Evolutionary conservation across 768 basidiomycete genomes (phyloP), one percentile per base, ranked within the genome.

Genomic region (Trametes coccinea): DNA sequence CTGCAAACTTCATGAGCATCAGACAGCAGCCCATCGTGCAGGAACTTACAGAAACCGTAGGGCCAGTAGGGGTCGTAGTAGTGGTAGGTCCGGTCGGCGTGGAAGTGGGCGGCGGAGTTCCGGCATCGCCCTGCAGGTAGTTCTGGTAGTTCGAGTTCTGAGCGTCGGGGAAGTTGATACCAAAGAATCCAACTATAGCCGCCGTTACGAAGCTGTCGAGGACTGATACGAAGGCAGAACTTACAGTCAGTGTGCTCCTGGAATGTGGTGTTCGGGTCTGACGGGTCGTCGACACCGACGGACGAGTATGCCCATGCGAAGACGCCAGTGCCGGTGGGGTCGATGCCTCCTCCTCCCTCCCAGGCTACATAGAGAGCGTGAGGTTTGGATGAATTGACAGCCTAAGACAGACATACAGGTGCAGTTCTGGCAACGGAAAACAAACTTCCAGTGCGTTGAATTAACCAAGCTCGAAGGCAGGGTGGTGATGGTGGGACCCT

Each of bases 361-460:
- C 80, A 74, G 69, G 78, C 83, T 72, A 74, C 11, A 9, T 37
- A 2, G 8, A 67, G 30, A 31, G 41, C n/a, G 43, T 31, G 11
- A 49, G 30, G 0, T 16, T 49, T 4, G 3, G 13, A 10, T 17
- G 11, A 11, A 14, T 5, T 22, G 22, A 22, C 22, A 1, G 11
- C 17, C 13, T 13, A 43, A 16, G 11, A 0, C 22, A 27, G 0
- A 78, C 79, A 60, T 70, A 85, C 84, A 73, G 46, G 84, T 81
- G 75, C 86, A 88, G 71, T 85, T 82, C 67, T 86, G 82, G 78
- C 86, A 88, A 16, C 84, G 78, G 74, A 80, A 88, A 3, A 86
- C 84, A 81, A 83, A 86, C 63, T 85, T 85, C 84, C 85, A 87
- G 64, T 85, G 83, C 1, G 85, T 86, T 0, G 83, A 70, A 64